phyloP scores from a whole-genome alignment of 768 basidiomycete genomes.

The Paxillus rubicundulus region DNA sequence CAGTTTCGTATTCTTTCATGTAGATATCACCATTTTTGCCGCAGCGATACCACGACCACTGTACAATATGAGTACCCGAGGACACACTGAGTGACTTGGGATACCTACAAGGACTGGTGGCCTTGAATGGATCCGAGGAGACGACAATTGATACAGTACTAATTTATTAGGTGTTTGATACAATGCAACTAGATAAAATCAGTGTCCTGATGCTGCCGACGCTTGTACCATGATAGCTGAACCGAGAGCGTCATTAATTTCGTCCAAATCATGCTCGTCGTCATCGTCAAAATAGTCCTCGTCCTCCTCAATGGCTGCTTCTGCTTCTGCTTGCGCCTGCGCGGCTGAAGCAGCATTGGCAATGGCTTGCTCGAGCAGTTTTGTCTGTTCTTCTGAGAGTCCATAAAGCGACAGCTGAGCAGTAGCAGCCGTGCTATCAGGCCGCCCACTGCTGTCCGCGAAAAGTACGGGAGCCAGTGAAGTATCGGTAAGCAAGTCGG shows the following conservation, averaged over 20 bases:
- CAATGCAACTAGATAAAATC: conserved; percentile 22
- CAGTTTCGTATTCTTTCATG: conserved; percentile 33
- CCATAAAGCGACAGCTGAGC: conserved; percentile 63
- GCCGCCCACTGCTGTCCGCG: conserved; percentile 7
- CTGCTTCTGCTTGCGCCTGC: conserved; percentile 76
- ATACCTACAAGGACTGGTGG: conserved; percentile 9
- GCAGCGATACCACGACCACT: conserved; percentile 21
- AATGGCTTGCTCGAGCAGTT: conserved; percentile 68
- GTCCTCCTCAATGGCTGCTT: conserved; percentile 70
- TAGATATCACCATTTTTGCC: conserved; percentile 26
- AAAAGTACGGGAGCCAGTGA: conserved; percentile 8
- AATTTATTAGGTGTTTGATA: conserved; percentile 21
- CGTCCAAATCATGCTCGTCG: conserved; percentile 29
- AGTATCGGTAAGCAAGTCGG: not conserved
- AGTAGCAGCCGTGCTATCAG: conserved; percentile 8
- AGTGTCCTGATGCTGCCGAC: conserved; percentile 8
- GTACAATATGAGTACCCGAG: conserved; percentile 23
- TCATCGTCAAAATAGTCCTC: conserved; percentile 49
- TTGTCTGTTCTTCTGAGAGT: conserved; percentile 70
- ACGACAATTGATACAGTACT: conserved; percentile 21
- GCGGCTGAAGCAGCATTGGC: conserved; percentile 72
- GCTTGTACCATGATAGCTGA: conserved; percentile 10
- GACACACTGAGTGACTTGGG: conserved; percentile 6
- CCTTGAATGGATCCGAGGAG: conserved; percentile 4
- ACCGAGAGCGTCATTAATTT: conserved; percentile 11